These are phyloP conservation scores for Cystobasidiaceae sp. DNA, from an alignment of 1,284 basidiomycete species.

Conservation along the genomic window DNA sequence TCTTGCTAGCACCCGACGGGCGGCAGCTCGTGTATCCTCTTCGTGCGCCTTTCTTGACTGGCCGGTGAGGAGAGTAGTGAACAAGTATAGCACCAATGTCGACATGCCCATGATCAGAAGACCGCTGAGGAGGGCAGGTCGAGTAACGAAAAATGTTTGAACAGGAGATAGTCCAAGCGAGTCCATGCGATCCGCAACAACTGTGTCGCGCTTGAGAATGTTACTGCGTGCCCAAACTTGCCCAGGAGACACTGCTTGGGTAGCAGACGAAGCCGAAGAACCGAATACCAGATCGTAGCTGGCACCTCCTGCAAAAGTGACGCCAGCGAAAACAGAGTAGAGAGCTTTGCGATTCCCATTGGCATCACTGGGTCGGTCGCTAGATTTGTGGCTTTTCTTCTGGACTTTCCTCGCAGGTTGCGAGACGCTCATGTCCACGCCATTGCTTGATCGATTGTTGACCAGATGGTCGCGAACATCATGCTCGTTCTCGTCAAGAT, in stretches of 20 bases:
- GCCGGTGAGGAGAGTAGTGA: no score
- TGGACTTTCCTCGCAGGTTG: slow-evolving; percentile 6
- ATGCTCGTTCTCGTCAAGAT: not conserved
- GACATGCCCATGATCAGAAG: no score
- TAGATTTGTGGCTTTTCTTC: not conserved
- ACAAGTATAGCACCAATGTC: no score
- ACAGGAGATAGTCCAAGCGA: not conserved
- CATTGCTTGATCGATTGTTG: not conserved
- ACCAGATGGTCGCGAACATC: not conserved
- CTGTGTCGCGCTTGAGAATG: not conserved
- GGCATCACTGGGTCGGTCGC: not conserved
- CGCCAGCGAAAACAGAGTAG: slow-evolving; percentile 26
- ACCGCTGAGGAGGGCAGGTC: no score
- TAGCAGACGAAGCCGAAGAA: not conserved
- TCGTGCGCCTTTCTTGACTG: no score
- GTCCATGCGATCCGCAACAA: not conserved
- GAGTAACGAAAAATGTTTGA: slow-evolving; percentile 17
- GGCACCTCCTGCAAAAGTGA: slow-evolving; percentile 23
- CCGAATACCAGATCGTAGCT: slow-evolving; percentile 27
- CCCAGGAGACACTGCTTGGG: slow-evolving; percentile 1
- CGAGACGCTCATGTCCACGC: not conserved
- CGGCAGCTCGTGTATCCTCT: no score
- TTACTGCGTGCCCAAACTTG: slow-evolving; percentile 23
- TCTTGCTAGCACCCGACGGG: no score
- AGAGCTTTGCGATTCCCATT: slow-evolving; percentile 18